A percentile compares a stretch with the other conserved stretches of the same genome.
Evolutionary conservation across 2,329 filamentous ascomycete genomes (phyloP).

Genomic region (Sporothrix luriei): DNA sequence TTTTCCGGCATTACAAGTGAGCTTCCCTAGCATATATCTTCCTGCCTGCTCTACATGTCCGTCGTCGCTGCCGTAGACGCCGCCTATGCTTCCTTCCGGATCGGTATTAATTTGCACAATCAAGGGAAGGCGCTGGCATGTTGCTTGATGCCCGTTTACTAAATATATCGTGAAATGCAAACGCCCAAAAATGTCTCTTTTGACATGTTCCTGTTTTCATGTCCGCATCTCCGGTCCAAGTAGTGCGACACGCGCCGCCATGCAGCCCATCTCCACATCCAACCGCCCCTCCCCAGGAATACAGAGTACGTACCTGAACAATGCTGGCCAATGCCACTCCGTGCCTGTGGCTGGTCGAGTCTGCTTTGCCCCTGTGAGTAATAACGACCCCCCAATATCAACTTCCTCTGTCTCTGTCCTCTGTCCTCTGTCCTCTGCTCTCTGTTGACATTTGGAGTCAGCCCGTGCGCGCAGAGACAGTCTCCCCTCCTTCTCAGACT

Average conservation of each 20-base stretch:
- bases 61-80: neutral
- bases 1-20: neutral
- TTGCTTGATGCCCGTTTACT: conserved; percentile 16
- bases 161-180: conserved; percentile 28
- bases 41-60: neutral
- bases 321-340: conserved; percentile 25
- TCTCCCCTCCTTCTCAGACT: neutral
- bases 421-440: neutral
- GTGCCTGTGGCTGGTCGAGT: conserved; percentile 27
- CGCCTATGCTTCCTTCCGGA: conserved; percentile 20
- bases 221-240: conserved; percentile 2
- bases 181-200: neutral
- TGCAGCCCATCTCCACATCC: conserved; percentile 6
- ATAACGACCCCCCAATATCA: conserved; percentile 13
- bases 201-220: neutral
- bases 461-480: conserved; percentile 27
- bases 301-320: conserved; percentile 8
- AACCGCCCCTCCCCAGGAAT: conserved; percentile 11
- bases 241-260: conserved; percentile 25
- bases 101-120: conserved; percentile 30
- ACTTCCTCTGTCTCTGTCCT: neutral
- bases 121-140: conserved; percentile 19
- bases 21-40: neutral
- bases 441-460: neutral
- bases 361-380: conserved; percentile 27